Base-by-base conservation (phyloP, 345 rosid species). In the Limnanthes douglasii region DNA sequence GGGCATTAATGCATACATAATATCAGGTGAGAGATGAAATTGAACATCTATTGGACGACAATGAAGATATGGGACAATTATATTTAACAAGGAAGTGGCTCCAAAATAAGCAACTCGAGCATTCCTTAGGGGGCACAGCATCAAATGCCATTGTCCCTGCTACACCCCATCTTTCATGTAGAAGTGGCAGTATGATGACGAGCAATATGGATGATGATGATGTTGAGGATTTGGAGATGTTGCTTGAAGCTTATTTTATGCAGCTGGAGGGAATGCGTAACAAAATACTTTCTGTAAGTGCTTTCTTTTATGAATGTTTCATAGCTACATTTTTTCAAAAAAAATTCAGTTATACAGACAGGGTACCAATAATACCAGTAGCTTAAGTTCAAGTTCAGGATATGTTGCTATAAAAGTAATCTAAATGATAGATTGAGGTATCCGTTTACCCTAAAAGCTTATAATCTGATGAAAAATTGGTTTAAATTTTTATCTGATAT, bases 191-290 rank as follows among this genome's bases (percentile, higher is more conserved):
- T 64, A 29, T 69, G 36, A 49, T 68, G 43, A 68, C 75, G 5
- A 70, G 80, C 61, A 66, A 43, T 45, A 34, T 41, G 22, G 76
- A 68, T 22, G 84, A 61, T 24, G 50, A 64, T 32, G 93, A 76
- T 37, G 97, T 83, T 15, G 86, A 88, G 54, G 95, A 83, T 49
- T 53, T 88, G 41, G 97, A 88, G 54, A 86, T 78, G 97, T 54
- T 86, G 58, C 69, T 86, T 18, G 94, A 86, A 53, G 92, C 97
- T 26, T 86, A 86, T 56, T 86, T 86, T 45, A 73, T 82, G 93
- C 94, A 86, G 65, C 70, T 82, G 28, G 97, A 82, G 42, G 97
- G 94, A 51, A 86, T 78, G 42, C 72, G 88, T 15, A 86, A 82
- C 73, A 86, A 75, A 61, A 86, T 86, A 41, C 70, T 86, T 35